Evolutionary conservation across 495 filamentous ascomycete species (phyloP).

Genomic region (Corynascus novoguineensis): DNA sequence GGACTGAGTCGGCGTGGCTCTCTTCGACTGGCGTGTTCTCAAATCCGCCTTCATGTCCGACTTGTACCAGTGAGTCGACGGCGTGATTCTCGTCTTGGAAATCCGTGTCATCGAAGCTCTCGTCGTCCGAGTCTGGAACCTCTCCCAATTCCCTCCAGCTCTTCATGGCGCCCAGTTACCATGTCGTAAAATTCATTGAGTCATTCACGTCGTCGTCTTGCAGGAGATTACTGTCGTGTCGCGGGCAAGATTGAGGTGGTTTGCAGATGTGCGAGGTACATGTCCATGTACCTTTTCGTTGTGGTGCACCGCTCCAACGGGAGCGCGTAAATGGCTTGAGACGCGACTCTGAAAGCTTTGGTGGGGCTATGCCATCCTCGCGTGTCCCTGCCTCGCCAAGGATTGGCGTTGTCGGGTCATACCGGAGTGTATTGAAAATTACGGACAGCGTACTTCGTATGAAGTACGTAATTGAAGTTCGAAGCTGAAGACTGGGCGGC

Average conservation of each 20-base stretch:
- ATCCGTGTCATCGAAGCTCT: slow-evolving; percentile 39
- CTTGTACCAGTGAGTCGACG: too few species aligned
- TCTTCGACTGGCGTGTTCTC: background rate
- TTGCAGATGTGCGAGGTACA: background rate
- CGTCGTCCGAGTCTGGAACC: slow-evolving; percentile 55
- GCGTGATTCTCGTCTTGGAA: slow-evolving; percentile 20
- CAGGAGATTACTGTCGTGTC: too few species aligned
- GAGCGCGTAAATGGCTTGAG: slow-evolving; percentile 18
- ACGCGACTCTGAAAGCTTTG: slow-evolving; percentile 23
- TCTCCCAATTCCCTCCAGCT: slow-evolving; percentile 54
- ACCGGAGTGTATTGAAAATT: background rate
- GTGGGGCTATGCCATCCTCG: slow-evolving; percentile 19
- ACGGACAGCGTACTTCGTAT: too few species aligned
- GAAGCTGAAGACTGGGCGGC: too few species aligned
- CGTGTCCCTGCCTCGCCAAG: background rate
- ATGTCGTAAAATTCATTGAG: slow-evolving; percentile 25
- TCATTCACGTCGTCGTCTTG: too few species aligned
- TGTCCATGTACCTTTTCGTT: background rate
- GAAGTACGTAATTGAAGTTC: too few species aligned
- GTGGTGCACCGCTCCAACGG: background rate
- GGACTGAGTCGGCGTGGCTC: background rate
- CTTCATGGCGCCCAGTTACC: slow-evolving; percentile 38
- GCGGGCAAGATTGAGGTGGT: background rate
- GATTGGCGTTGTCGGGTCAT: slow-evolving; percentile 7
- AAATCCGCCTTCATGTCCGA: background rate